A percentile compares a stretch with the other conserved stretches of the same genome.
Evolutionary conservation across 345 rosid species (phyloP).

Genomic region (Balakata baccata): DNA sequence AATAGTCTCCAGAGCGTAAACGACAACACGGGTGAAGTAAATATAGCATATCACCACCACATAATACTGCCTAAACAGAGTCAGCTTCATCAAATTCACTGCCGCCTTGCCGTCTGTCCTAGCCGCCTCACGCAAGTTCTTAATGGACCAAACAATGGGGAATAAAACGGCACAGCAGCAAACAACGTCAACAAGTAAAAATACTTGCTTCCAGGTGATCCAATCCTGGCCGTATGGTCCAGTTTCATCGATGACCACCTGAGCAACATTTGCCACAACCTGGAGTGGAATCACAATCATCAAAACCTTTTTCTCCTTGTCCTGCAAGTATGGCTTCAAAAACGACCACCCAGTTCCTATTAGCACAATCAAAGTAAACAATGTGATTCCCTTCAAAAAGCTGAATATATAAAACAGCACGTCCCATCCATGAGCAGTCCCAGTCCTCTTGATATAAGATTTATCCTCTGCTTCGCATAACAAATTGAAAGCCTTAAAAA

Average conservation of each 20-base stretch:
- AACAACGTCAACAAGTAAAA: constrained; percentile 84
- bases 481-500: constrained; percentile 65
- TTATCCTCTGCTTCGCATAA: constrained; percentile 92
- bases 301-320: constrained; percentile 91
- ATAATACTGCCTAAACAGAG: constrained; percentile 91
- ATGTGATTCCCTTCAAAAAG: constrained; percentile 81
- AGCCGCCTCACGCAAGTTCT: constrained; percentile 92
- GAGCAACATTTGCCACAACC: constrained; percentile 88
- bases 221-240: constrained; percentile 79
- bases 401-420: constrained; percentile 88
- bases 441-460: constrained; percentile 76
- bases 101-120: constrained; percentile 95
- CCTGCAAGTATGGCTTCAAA: constrained; percentile 92
- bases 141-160: constrained; percentile 97
- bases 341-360: constrained; percentile 97
- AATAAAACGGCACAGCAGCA: constrained; percentile 93
- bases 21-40: constrained; percentile 90
- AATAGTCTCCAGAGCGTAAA: constrained; percentile 79
- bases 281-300: constrained; percentile 95
- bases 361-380: constrained; percentile 86
- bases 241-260: constrained; percentile 82
- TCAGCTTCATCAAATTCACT: constrained; percentile 82
- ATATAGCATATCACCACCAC: constrained; percentile 92
- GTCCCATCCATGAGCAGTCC: constrained; percentile 98
- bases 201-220: constrained; percentile 85